These are phyloP conservation scores for Clarireedia sp. DNA, from an alignment of 2,329 filamentous ascomycete genomes.

Conservation along the genomic window DNA sequence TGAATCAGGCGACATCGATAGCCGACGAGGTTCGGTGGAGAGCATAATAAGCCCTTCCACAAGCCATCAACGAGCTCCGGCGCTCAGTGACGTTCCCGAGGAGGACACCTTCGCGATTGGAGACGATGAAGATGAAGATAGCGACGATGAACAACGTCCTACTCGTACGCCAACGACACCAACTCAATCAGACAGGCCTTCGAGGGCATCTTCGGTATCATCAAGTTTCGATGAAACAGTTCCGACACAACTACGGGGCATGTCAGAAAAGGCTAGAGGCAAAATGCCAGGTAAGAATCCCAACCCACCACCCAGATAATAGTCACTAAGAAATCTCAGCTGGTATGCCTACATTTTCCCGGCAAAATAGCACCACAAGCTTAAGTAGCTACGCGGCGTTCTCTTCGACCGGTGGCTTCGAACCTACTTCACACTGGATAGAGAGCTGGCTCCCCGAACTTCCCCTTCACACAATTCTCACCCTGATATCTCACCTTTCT, in stretches of 20 bases:
- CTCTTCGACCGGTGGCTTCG: slow-evolving; percentile 56
- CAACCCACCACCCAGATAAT: neutral
- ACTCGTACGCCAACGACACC: slow-evolving; percentile 55
- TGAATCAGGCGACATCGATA: slow-evolving; percentile 39
- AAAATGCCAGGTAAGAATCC: slow-evolving; percentile 62
- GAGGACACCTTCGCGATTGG: slow-evolving; percentile 87
- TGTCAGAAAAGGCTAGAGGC: slow-evolving; percentile 94
- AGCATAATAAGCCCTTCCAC: slow-evolving; percentile 56
- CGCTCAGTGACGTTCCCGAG: slow-evolving; percentile 62
- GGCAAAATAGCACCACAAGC: slow-evolving; percentile 84
- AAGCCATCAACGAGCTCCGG: slow-evolving; percentile 43
- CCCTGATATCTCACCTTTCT: slow-evolving; percentile 60
- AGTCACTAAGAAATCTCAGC: slow-evolving; percentile 35
- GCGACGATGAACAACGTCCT: slow-evolving; percentile 41
- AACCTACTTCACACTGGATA: slow-evolving; percentile 77
- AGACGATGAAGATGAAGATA: slow-evolving; percentile 60
- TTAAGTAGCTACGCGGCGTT: slow-evolving; percentile 57
- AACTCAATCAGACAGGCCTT: slow-evolving; percentile 55
- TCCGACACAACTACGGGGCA: slow-evolving; percentile 74
- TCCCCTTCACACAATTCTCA: slow-evolving; percentile 78
- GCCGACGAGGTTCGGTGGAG: slow-evolving; percentile 55
- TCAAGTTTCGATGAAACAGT: slow-evolving; percentile 67
- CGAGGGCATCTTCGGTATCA: slow-evolving; percentile 61
- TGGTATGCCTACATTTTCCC: slow-evolving; percentile 71
- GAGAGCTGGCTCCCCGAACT: slow-evolving; percentile 90